A percentile compares a stretch with the other conserved stretches of the same genome.
Conservation (phyloP, 805 yeast species). For the Zygoascus ofunaensis region DNA sequence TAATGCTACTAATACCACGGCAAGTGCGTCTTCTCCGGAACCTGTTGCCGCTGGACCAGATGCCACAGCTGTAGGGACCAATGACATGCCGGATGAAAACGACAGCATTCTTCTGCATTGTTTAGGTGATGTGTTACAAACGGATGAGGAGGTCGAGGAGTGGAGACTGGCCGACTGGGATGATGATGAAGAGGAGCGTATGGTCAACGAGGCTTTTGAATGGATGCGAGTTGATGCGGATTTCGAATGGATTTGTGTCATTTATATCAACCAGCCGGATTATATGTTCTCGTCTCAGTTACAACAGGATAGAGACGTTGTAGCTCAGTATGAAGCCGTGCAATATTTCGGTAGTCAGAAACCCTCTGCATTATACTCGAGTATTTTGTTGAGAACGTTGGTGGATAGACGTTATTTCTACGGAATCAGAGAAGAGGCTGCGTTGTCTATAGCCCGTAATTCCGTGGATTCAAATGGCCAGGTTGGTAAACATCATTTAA, state of each 20-base stretch:
- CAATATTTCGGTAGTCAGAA: conserved; percentile 56
- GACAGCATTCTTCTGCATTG: conserved; percentile 39
- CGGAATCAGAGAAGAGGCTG: conserved; percentile 85
- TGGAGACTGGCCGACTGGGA: conserved; percentile 73
- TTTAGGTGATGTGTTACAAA: conserved; percentile 68
- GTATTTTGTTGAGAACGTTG: conserved; percentile 67
- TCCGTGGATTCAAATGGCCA: conserved; percentile 54
- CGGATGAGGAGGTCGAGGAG: conserved; percentile 47
- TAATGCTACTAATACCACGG: conserved; percentile 6
- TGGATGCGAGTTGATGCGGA: conserved; percentile 98
- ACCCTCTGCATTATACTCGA: conserved; percentile 59
- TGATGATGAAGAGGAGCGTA: conserved; percentile 56
- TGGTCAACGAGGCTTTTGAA: conserved; percentile 82
- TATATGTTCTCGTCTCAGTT: conserved; percentile 91
- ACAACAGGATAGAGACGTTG: conserved; percentile 91
- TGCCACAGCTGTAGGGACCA: conserved; percentile 7
- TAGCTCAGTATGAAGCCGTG: conserved; percentile 85
- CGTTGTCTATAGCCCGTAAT: conserved; percentile 60
- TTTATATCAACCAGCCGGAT: conserved; percentile 80
- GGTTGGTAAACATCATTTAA: conserved; percentile 63
- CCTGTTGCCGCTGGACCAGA: conserved; percentile 7
- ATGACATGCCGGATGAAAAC: conserved; percentile 16
- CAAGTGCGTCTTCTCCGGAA: conserved; percentile 4
- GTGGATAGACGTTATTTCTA: conserved; percentile 80
- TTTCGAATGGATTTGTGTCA: conserved; percentile 87